Evolutionary conservation across 164 flowering plant species (phyloP).

Genomic region (Litsea cubeba): DNA sequence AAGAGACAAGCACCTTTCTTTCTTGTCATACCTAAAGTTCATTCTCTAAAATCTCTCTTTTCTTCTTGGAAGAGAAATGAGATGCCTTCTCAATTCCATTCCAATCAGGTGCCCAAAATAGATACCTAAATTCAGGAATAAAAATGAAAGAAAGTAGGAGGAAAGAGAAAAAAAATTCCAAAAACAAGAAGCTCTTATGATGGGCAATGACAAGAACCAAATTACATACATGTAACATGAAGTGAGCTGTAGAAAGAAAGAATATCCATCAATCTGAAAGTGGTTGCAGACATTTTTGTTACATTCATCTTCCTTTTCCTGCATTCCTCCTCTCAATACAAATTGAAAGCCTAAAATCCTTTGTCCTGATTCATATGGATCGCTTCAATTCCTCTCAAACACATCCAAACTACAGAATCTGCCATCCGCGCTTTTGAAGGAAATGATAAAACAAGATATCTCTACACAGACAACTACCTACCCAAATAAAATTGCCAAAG

Average conservation of each 20-base stretch:
- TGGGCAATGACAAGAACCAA: background rate
- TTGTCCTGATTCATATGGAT: background rate
- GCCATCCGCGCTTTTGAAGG: background rate
- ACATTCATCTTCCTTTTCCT: background rate
- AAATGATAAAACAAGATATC: background rate
- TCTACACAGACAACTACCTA: background rate
- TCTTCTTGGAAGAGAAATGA: background rate
- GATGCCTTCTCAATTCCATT: background rate
- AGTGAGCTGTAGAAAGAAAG: background rate
- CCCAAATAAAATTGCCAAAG: background rate
- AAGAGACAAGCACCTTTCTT: conserved; percentile 6
- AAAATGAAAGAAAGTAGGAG: background rate
- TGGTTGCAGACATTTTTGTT: background rate
- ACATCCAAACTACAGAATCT: background rate
- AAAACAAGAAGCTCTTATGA: background rate
- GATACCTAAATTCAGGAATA: background rate
- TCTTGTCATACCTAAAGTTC: conserved; percentile 13
- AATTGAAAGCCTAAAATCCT: background rate
- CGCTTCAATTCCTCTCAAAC: background rate
- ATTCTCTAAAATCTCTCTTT: conserved; percentile 6
- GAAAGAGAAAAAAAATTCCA: background rate
- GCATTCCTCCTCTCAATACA: background rate
- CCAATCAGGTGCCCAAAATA: background rate
- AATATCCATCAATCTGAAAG: background rate
- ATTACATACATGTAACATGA: background rate